These are phyloP conservation scores for Globisporangium barbulae DNA, from an alignment of 352 stramenopile species.

Conservation along the genomic window DNA sequence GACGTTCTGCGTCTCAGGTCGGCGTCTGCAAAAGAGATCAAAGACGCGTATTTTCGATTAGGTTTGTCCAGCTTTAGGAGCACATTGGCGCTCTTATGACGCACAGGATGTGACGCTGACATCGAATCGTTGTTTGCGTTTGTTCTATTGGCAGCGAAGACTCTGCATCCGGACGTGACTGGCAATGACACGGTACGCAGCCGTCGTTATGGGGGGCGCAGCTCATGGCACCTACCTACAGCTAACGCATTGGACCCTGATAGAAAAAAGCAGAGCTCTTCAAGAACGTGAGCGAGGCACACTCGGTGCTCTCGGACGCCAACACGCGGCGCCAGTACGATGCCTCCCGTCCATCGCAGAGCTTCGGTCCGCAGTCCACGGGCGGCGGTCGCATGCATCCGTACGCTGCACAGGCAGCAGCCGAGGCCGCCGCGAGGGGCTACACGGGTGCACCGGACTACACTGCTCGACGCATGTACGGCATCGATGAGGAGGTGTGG, in stretches of 20 bases:
- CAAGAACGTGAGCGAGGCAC: conserved; percentile 77
- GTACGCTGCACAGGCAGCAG: conserved; percentile 40
- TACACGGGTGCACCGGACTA: conserved; percentile 15
- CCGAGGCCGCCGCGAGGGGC: conserved; percentile 26
- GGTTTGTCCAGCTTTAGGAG: conserved; percentile 24
- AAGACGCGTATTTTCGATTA: conserved; percentile 72
- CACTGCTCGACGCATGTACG: conserved; percentile 36
- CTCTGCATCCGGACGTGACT: conserved; percentile 83
- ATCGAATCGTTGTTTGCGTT: background rate
- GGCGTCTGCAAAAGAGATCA: conserved; percentile 73
- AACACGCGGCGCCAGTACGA: conserved; percentile 62
- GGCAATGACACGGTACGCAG: conserved; percentile 57
- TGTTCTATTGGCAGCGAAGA: conserved; percentile 42
- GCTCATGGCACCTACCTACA: conserved; percentile 1
- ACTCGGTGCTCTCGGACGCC: conserved; percentile 73
- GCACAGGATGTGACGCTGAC: background rate
- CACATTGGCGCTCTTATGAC: background rate
- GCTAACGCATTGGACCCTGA: background rate
- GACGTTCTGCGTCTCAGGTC: conserved; percentile 23
- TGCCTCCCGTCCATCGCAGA: conserved; percentile 39
- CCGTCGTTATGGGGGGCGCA: background rate
- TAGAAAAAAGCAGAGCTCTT: conserved; percentile 82
- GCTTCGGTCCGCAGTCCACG: conserved; percentile 41
- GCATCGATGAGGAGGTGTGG: conserved; percentile 84
- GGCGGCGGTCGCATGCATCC: conserved; percentile 43